Evolutionary conservation across 495 filamentous ascomycete species (phyloP).

Genomic region (Daldinia vernicosa): DNA sequence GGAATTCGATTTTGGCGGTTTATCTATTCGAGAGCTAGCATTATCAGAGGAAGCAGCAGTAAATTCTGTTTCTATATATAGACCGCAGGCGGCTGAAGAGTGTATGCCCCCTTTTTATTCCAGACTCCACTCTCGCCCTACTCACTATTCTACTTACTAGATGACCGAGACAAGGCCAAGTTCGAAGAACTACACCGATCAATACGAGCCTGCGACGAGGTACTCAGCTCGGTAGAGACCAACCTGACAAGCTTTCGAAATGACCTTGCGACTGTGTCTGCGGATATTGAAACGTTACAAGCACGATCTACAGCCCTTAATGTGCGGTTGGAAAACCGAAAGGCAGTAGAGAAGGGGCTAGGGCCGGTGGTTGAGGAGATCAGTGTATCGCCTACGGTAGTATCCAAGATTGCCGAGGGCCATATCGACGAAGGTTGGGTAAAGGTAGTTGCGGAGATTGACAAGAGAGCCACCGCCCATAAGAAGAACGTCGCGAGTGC

Average conservation of each 20-base stretch:
- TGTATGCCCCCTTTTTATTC: constrained; percentile 59
- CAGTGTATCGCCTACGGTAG: constrained; percentile 81
- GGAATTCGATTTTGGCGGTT: constrained; percentile 79
- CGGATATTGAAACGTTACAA: constrained; percentile 94
- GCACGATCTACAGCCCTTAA: constrained; percentile 84
- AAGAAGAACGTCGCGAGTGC: constrained; percentile 70
- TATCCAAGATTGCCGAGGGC: constrained; percentile 85
- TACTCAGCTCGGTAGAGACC: constrained; percentile 89
- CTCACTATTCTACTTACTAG: constrained; percentile 53
- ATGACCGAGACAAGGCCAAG: constrained; percentile 84
- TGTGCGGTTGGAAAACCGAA: constrained; percentile 86
- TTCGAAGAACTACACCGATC: constrained; percentile 92
- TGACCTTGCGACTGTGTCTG: constrained; percentile 88
- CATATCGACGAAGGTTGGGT: constrained; percentile 92
- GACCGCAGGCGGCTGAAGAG: constrained; percentile 76
- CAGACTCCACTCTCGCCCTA: constrained; percentile 34
- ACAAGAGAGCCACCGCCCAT: constrained; percentile 76
- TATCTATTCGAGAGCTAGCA: constrained; percentile 79
- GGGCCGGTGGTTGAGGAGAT: constrained; percentile 93
- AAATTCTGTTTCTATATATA: constrained; percentile 60
- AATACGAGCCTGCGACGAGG: constrained; percentile 90
- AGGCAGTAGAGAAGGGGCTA: constrained; percentile 84
- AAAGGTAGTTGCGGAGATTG: constrained; percentile 82
- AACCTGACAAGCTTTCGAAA: constrained; percentile 92
- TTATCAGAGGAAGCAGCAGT: constrained; percentile 52